Percentiles rank a stretch among this genome's conserved stretches.
Evolutionary conservation across 1,139 yeast genomes (phyloP).

Genomic region (Saccharomyces pastorianus): DNA sequence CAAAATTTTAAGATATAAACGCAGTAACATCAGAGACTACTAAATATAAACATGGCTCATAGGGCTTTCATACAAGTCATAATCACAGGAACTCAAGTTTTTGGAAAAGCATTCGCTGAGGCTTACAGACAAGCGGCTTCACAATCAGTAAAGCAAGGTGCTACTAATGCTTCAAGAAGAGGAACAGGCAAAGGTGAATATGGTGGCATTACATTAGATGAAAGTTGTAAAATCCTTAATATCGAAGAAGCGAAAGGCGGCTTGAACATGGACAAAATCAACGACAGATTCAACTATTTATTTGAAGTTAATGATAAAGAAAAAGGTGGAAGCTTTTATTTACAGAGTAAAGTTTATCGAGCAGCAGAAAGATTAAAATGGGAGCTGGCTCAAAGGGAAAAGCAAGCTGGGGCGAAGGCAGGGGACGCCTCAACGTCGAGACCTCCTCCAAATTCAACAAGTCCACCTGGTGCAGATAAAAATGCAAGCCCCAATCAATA

Average conservation of each 20-base stretch:
- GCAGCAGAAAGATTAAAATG: slow-evolving; percentile 60
- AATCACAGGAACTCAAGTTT: slow-evolving; percentile 90
- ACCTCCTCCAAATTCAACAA: slow-evolving; percentile 4
- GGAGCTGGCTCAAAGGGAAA: slow-evolving; percentile 40
- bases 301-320: slow-evolving; percentile 87
- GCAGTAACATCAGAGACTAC: neutral
- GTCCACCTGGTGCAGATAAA: neutral
- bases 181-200: slow-evolving; percentile 43
- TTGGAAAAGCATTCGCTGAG: slow-evolving; percentile 93
- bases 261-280: slow-evolving; percentile 51
- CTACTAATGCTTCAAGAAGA: slow-evolving; percentile 45
- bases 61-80: slow-evolving; percentile 82
- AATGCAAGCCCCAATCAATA: neutral
- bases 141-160: slow-evolving; percentile 63
- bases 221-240: slow-evolving; percentile 85
- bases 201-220: slow-evolving; percentile 79
- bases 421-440: slow-evolving; percentile 1
- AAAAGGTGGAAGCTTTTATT: slow-evolving; percentile 86
- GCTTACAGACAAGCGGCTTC: slow-evolving; percentile 96
- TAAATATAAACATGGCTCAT: slow-evolving; percentile 53
- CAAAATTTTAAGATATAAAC: neutral
- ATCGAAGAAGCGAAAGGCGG: slow-evolving; percentile 46
- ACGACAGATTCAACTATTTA: slow-evolving; percentile 70
- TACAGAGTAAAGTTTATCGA: slow-evolving; percentile 86
- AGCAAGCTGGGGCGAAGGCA: slow-evolving; percentile 13